Evolutionary conservation across 371 early-diverging fungal genomes (phyloP).

Genomic region (Syncephalastrum monosporum): DNA sequence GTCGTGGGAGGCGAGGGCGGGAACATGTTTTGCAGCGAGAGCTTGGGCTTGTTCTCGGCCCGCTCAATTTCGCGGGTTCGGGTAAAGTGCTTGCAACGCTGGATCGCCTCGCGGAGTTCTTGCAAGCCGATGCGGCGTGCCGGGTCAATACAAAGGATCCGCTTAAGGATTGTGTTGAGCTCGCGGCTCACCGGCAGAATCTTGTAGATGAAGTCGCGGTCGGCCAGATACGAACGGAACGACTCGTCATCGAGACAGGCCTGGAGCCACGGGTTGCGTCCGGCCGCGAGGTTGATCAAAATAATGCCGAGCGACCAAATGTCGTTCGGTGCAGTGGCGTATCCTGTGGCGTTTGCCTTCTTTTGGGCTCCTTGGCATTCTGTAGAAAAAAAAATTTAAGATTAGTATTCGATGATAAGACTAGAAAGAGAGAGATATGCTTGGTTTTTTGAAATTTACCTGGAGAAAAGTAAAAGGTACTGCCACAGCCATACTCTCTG

Average conservation of each 20-base stretch:
- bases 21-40: slow-evolving; percentile 7
- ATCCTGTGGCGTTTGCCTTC: slow-evolving; percentile 21
- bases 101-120: slow-evolving; percentile 60
- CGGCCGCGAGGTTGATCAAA: slow-evolving; percentile 73
- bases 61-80: slow-evolving; percentile 35
- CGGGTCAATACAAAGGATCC: slow-evolving; percentile 75
- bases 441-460: slow-evolving; percentile 27
- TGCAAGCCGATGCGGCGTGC: slow-evolving; percentile 62
- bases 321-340: slow-evolving; percentile 78
- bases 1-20: slow-evolving; percentile 8
- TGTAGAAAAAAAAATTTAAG: slow-evolving; percentile 9
- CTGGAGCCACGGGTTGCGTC: slow-evolving; percentile 82
- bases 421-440: not conserved
- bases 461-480: slow-evolving; percentile 92
- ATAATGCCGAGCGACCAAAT: slow-evolving; percentile 86
- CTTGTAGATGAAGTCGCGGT: slow-evolving; percentile 62
- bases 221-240: slow-evolving; percentile 62
- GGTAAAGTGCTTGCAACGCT: slow-evolving; percentile 60
- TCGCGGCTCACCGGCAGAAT: slow-evolving; percentile 72
- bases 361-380: slow-evolving; percentile 74
- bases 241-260: slow-evolving; percentile 72
- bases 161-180: slow-evolving; percentile 68
- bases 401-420: slow-evolving; percentile 2
- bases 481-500: slow-evolving; percentile 88
- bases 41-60: slow-evolving; percentile 10